Evolutionary conservation across 192 early-diverging fungal species (phyloP).

Genomic region (Thamnidium elegans): DNA sequence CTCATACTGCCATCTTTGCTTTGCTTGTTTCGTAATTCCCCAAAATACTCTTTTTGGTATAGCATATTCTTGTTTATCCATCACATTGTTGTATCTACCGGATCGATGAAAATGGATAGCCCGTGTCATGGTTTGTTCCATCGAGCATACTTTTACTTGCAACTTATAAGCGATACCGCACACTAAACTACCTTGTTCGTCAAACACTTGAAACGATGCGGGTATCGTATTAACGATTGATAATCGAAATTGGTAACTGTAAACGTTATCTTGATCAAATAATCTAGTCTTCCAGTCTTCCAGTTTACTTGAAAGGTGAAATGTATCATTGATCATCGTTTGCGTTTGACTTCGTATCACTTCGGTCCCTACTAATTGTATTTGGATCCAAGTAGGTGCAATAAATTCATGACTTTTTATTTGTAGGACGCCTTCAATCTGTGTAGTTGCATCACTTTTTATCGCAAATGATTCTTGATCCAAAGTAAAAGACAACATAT

Average conservation of each 20-base stretch:
- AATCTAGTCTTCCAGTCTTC: background rate
- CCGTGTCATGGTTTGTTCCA: background rate
- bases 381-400: background rate
- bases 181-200: background rate
- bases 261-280: background rate
- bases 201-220: background rate
- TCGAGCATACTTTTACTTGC: background rate
- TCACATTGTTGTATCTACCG: too few relatives aligned
- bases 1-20: slow-evolving; percentile 12
- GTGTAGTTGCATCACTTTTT: background rate
- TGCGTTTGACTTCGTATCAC: background rate
- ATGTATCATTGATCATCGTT: slow-evolving; percentile 2
- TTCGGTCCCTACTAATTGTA: background rate
- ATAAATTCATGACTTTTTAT: background rate
- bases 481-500: background rate
- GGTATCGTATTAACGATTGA: background rate
- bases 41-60: slow-evolving; percentile 9
- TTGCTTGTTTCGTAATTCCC: slow-evolving; percentile 12
- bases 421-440: background rate
- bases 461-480: background rate
- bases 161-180: background rate
- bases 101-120: background rate
- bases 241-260: background rate
- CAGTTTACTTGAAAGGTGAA: background rate
- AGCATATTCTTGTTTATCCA: too few relatives aligned